Percentiles rank a stretch among this genome's conserved stretches.
Evolutionary conservation across 305 asterid species (phyloP).

Genomic region (Fraxinus platypoda): DNA sequence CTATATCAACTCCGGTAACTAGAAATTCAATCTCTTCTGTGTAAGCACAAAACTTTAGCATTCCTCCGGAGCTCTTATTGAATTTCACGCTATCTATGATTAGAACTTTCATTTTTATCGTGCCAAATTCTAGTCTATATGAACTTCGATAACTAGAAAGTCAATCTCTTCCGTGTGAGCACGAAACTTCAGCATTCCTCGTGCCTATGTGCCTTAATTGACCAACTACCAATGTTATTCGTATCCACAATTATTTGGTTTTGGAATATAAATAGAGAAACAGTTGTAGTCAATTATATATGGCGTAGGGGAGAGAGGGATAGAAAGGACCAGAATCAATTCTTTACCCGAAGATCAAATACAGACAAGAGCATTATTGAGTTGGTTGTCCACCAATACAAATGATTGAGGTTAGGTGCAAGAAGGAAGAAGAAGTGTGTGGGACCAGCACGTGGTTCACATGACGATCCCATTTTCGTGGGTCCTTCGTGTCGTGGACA

Average conservation of each 20-base stretch:
- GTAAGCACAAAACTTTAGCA: neutral
- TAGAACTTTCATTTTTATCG: neutral
- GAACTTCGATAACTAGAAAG: neutral
- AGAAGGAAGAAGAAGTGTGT: slow-evolving; percentile 19
- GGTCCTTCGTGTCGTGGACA: slow-evolving; percentile 13
- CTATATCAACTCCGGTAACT: neutral
- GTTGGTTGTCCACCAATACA: slow-evolving; percentile 25
- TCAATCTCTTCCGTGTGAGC: neutral
- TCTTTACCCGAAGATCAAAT: slow-evolving; percentile 3
- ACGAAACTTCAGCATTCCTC: neutral
- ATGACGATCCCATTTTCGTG: neutral
- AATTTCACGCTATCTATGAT: neutral
- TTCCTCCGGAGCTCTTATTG: neutral
- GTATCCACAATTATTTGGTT: neutral
- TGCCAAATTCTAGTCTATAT: neutral
- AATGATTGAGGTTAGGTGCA: slow-evolving; percentile 29
- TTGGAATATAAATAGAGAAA: neutral
- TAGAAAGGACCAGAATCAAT: neutral
- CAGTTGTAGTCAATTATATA: neutral
- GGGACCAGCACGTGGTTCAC: neutral
- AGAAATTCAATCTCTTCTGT: neutral
- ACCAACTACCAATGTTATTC: neutral
- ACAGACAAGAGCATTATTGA: slow-evolving; percentile 26
- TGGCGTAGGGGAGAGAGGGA: neutral
- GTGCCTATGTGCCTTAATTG: neutral